A percentile compares a stretch with the other conserved stretches of the same genome.
Evolutionary conservation across 192 early-diverging fungal species (phyloP).

Genomic region (Entophlyctis luteolus): DNA sequence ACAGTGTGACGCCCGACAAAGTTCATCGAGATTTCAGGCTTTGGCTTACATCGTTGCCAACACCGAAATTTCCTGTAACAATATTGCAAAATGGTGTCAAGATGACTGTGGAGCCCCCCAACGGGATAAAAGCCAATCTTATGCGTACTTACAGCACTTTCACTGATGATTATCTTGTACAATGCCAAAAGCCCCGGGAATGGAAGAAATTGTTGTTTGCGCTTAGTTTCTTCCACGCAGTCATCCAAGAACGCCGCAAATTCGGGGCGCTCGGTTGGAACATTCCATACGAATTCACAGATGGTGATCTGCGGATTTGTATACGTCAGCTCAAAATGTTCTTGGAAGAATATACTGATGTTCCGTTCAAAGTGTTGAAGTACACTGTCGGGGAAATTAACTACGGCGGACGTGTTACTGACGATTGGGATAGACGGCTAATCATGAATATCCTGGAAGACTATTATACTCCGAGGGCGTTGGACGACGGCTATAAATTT

Average conservation of each 20-base stretch:
- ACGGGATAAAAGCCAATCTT: constrained; percentile 59
- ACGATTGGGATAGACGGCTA: constrained; percentile 56
- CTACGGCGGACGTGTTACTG: constrained; percentile 59
- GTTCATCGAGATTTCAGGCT: constrained; percentile 57
- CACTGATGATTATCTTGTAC: constrained; percentile 51
- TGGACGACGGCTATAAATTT: constrained; percentile 54
- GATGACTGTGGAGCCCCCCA: constrained; percentile 58
- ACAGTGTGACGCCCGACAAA: constrained; percentile 51
- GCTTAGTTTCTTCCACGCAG: constrained; percentile 58
- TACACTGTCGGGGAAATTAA: constrained; percentile 61
- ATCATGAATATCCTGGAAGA: constrained; percentile 59
- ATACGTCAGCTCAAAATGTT: constrained; percentile 60
- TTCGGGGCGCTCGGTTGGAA: constrained; percentile 60
- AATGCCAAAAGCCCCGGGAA: constrained; percentile 41
- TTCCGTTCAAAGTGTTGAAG: constrained; percentile 59
- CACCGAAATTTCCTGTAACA: constrained; percentile 57
- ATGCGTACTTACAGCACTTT: constrained; percentile 55
- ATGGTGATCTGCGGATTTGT: constrained; percentile 56
- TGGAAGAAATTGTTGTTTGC: constrained; percentile 59
- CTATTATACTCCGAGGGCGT: constrained; percentile 48
- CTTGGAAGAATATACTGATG: constrained; percentile 54
- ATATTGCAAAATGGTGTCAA: constrained; percentile 62
- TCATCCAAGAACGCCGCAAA: constrained; percentile 56
- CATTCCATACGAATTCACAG: constrained; percentile 60
- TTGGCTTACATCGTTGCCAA: constrained; percentile 60